phyloP scores from a whole-genome alignment of 2,329 filamentous ascomycete genomes.

The Nemania sp. region DNA sequence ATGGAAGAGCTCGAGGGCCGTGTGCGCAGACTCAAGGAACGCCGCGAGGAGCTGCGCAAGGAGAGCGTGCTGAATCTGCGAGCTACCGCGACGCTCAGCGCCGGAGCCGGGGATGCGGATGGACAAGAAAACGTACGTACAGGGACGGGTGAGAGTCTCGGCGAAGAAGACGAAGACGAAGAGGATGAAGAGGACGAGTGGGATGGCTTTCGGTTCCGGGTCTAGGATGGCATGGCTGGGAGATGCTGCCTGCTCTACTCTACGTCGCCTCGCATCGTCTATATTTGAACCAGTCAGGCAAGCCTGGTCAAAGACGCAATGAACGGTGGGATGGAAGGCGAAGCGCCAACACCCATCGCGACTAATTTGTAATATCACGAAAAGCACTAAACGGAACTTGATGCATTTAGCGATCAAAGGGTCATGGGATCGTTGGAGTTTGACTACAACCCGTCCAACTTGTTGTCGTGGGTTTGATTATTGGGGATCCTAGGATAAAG shows the following conservation, averaged over 20 bases:
- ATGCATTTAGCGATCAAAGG: constrained; percentile 6
- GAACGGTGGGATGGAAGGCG: background rate
- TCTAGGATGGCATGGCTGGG: constrained; percentile 21
- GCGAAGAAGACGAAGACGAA: constrained; percentile 49
- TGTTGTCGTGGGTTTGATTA: no score
- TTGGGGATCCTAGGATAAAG: no score
- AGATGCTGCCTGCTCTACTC: background rate
- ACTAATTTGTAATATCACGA: constrained; percentile 18
- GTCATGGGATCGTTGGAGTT: background rate
- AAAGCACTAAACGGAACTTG: constrained; percentile 8
- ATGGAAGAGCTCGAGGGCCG: constrained; percentile 80
- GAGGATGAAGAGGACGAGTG: constrained; percentile 62
- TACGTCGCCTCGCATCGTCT: no score
- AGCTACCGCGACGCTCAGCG: constrained; percentile 31
- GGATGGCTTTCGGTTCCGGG: constrained; percentile 60
- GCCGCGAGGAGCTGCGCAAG: constrained; percentile 67
- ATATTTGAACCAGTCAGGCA: no score
- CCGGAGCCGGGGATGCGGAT: constrained; percentile 33
- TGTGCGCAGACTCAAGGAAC: constrained; percentile 70
- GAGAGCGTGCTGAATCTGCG: constrained; percentile 33
- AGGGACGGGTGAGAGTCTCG: constrained; percentile 44
- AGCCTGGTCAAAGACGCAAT: background rate
- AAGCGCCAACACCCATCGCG: background rate
- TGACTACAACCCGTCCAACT: no score
- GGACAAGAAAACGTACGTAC: constrained; percentile 31